Evolutionary conservation across 2,329 filamentous ascomycete genomes (phyloP).

Genomic region (Rasamsonia emersonii): DNA sequence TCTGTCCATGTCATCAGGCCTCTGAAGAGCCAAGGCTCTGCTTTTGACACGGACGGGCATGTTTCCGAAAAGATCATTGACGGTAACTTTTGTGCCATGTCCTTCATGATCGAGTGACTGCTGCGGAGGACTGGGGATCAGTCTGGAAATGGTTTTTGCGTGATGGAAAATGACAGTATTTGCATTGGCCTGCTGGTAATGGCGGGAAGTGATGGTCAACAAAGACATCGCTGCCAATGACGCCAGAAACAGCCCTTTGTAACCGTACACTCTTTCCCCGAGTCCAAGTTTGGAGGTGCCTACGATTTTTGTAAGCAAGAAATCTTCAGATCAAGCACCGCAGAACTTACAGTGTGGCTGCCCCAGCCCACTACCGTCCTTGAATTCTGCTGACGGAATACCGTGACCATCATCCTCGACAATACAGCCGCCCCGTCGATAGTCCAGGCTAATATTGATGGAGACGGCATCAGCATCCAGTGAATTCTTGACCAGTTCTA

Average conservation of each 20-base stretch:
- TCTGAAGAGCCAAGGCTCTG: slow-evolving; percentile 49
- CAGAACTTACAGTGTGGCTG: slow-evolving; percentile 56
- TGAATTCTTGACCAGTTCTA: slow-evolving; percentile 71
- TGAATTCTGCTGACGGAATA: slow-evolving; percentile 66
- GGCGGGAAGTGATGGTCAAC: slow-evolving; percentile 65
- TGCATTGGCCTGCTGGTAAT: slow-evolving; percentile 41
- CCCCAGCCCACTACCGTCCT: slow-evolving; percentile 59
- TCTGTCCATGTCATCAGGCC: slow-evolving; percentile 45
- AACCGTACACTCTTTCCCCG: slow-evolving; percentile 49
- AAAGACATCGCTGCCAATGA: slow-evolving; percentile 69
- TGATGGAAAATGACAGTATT: slow-evolving; percentile 63
- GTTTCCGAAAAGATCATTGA: slow-evolving; percentile 76
- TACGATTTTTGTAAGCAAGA: slow-evolving; percentile 27
- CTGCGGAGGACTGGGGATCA: slow-evolving; percentile 52
- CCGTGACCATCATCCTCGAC: slow-evolving; percentile 81
- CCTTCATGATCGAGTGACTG: slow-evolving; percentile 47
- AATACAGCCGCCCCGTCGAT: slow-evolving; percentile 62
- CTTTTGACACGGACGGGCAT: slow-evolving; percentile 88
- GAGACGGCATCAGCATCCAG: slow-evolving; percentile 68
- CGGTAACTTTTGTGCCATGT: slow-evolving; percentile 67
- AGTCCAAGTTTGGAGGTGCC: slow-evolving; percentile 68
- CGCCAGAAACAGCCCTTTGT: slow-evolving; percentile 65
- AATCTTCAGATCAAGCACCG: slow-evolving; percentile 5
- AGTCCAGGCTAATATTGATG: slow-evolving; percentile 65
- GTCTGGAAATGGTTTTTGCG: slow-evolving; percentile 55